Conservation (phyloP, 495 filamentous ascomycete species). For the Talaromyces liani region DNA sequence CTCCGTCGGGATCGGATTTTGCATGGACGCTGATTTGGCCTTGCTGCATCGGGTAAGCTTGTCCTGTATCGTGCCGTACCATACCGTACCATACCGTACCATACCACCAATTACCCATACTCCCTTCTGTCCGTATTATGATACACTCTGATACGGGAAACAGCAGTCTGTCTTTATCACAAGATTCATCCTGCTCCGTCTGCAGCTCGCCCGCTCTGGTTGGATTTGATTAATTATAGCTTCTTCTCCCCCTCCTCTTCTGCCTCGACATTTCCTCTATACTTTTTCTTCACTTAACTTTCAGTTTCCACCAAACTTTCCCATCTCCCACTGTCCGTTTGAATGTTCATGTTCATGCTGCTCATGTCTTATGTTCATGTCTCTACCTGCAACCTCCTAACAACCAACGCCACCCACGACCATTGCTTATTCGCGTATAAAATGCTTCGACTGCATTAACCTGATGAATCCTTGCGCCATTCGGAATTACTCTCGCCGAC, state of each 20-base stretch:
- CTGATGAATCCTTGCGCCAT: not conserved
- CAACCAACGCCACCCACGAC: not conserved
- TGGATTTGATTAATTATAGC: constrained; percentile 3
- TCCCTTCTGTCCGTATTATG: not conserved
- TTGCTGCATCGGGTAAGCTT: not conserved
- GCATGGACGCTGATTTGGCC: not conserved
- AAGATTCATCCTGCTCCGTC: not conserved
- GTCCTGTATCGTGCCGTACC: not conserved
- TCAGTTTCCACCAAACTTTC: not conserved
- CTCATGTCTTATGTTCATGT: not conserved
- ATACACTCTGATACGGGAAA: not conserved
- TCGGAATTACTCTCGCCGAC: not conserved
- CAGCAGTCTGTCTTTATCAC: not conserved
- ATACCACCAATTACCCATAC: not conserved
- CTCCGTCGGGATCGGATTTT: not conserved
- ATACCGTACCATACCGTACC: not conserved
- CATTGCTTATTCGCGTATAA: not conserved
- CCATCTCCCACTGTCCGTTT: not conserved
- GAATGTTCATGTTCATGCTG: not conserved
- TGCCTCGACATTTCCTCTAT: not conserved
- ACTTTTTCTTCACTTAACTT: not conserved
- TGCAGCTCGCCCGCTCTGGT: constrained; percentile 1
- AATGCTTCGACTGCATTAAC: not conserved
- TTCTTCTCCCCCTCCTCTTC: constrained; percentile 5
- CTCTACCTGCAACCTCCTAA: not conserved